Percentiles rank a stretch among this genome's conserved stretches.
phyloP scores from a whole-genome alignment of 2,329 filamentous ascomycete genomes.

The Trichophyton rubrum region DNA sequence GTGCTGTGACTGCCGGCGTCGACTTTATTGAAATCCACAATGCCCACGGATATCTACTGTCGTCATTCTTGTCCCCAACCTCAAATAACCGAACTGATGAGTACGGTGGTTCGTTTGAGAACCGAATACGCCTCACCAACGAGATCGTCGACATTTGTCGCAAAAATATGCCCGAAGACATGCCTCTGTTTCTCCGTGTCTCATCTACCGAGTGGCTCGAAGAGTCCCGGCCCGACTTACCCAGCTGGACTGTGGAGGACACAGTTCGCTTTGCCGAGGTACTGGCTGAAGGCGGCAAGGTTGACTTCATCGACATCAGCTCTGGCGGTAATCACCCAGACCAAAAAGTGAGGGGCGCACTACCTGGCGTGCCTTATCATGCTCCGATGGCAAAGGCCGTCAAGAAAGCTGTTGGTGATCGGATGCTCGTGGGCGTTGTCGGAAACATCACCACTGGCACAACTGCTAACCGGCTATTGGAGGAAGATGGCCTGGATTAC shows the following conservation, averaged over 20 bases:
- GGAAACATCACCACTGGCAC: constrained; percentile 59
- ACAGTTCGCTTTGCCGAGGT: constrained; percentile 51
- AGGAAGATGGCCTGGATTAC: constrained; percentile 49
- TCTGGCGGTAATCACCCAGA: constrained; percentile 55
- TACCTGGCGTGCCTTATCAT: constrained; percentile 54
- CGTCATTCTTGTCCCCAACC: constrained; percentile 55
- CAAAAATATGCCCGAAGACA: constrained; percentile 48
- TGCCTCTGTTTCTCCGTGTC: constrained; percentile 62
- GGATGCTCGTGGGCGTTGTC: constrained; percentile 59
- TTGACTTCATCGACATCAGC: constrained; percentile 75
- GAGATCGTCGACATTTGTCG: constrained; percentile 55
- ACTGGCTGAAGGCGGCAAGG: constrained; percentile 53
- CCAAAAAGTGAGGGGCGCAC: constrained; percentile 25
- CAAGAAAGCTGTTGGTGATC: constrained; percentile 60
- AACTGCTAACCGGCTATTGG: constrained; percentile 51
- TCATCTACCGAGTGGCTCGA: constrained; percentile 69
- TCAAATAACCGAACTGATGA: constrained; percentile 54
- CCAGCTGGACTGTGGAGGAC: constrained; percentile 57
- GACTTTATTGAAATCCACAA: constrained; percentile 71
- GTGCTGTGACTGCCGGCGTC: constrained; percentile 56
- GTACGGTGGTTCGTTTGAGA: constrained; percentile 44
- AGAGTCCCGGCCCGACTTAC: constrained; percentile 39
- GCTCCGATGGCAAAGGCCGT: constrained; percentile 58
- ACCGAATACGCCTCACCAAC: constrained; percentile 54
- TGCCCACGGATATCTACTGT: constrained; percentile 67